These are phyloP conservation scores for Boletellus dicymbophilus DNA, from an alignment of 1,284 basidiomycete species.

Conservation along the genomic window DNA sequence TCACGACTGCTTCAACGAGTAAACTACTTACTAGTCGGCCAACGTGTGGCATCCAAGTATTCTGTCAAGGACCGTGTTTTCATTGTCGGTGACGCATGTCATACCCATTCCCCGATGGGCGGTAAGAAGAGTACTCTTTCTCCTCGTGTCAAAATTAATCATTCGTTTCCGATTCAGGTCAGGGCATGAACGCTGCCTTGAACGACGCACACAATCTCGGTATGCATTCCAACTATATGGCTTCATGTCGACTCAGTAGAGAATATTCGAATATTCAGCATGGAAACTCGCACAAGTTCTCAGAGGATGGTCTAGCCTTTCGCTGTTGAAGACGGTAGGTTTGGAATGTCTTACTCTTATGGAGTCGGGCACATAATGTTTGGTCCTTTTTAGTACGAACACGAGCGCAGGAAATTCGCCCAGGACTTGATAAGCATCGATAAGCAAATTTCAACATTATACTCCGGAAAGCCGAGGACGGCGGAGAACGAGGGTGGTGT, in stretches of 20 bases:
- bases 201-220: too few relatives aligned
- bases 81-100: too few relatives aligned
- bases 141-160: too few relatives aligned
- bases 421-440: conserved; percentile 84
- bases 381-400: conserved; percentile 55
- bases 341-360: background rate
- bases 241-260: background rate
- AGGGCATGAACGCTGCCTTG: too few relatives aligned
- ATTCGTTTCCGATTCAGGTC: too few relatives aligned
- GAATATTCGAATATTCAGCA: conserved; percentile 36
- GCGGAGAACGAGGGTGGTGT: conserved; percentile 60
- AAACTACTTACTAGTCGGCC: too few relatives aligned
- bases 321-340: conserved; percentile 70
- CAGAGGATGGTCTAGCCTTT: conserved; percentile 65
- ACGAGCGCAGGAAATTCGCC: conserved; percentile 73
- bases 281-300: conserved; percentile 82
- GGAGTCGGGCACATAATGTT: background rate
- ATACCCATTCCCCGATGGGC: too few relatives aligned
- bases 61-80: too few relatives aligned
- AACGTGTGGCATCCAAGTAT: too few relatives aligned
- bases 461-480: conserved; percentile 74
- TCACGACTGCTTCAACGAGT: too few relatives aligned
- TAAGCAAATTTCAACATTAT: conserved; percentile 70
- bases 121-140: too few relatives aligned
- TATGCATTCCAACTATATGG: conserved; percentile 22